Evolutionary conservation across 257 asterid species (phyloP).

Genomic region (Ajuga chamaepitys): DNA sequence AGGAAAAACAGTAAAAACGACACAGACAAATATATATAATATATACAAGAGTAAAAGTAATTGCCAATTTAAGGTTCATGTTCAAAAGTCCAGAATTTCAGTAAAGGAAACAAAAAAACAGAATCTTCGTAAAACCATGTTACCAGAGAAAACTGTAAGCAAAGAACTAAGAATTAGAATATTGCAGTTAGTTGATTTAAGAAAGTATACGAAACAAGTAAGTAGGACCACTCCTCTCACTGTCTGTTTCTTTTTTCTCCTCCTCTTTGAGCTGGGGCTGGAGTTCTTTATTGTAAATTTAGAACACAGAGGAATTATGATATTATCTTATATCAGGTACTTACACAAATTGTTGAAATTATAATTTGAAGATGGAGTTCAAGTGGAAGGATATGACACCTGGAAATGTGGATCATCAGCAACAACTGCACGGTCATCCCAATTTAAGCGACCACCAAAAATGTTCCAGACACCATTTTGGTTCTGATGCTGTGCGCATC

Average conservation of each 20-base stretch:
- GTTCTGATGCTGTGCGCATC: conserved; percentile 73
- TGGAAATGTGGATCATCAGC: conserved; percentile 99
- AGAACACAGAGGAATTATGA: neutral
- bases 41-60: neutral
- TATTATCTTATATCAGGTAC: neutral
- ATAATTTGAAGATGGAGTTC: neutral
- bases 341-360: neutral
- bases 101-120: neutral
- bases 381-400: conserved; percentile 34
- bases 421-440: conserved; percentile 97
- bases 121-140: neutral
- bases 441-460: conserved; percentile 89
- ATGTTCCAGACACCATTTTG: conserved; percentile 93
- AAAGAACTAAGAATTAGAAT: neutral
- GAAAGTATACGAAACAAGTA: neutral
- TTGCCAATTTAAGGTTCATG: neutral
- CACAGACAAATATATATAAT: neutral
- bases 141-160: neutral
- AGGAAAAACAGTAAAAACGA: neutral
- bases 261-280: conserved; percentile 1
- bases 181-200: neutral
- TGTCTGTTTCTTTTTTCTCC: neutral
- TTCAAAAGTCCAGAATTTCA: neutral
- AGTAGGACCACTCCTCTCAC: neutral
- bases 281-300: neutral